Base-by-base conservation (phyloP, 768 basidiomycete species). In the Leccinum aurantiacum region DNA sequence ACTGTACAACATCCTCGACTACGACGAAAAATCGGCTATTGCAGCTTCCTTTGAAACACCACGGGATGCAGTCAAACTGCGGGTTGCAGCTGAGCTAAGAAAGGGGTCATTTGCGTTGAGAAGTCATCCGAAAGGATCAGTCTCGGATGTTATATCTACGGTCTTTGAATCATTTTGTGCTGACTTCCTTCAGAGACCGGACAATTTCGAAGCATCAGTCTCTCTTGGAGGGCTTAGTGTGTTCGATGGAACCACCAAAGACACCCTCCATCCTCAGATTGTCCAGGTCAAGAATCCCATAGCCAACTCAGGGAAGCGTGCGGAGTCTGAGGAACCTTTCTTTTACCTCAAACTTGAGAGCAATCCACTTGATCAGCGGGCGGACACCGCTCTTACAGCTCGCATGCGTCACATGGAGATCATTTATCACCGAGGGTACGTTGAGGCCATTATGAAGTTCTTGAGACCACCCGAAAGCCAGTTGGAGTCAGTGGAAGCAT, bases 341-440 rank as follows among this genome's bases (percentile, higher is more conserved):
- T 93, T 99, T 75, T 91, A 85, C 66, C 77, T 95, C 67, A 93
- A 91, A 70, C 90, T 95, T 65, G 97, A 98, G 76, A 88, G 87
- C 59, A 94, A 91, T 63, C 97, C 96, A 9, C 77, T 98, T 44
- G 93, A 97, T 71, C 87, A 89, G 55, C 85, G 92, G 48, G 94
- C 97, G 25, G 96, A 98, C 71, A 96, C 83, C 67, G 93, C 90
- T 1, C 78, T 99, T 56, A 91, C 90, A 13, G 84, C 95, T 51
- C 88, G 87, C 58, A 90, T 98, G 91, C 85, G 92, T 11, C 90
- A 96, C 67, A 90, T 96, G 87, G 96, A 98, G 75, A 89, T 99
- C 63, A 91, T 99, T 46, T 99, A 99, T 70, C 94, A 98, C 70
- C 85, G 80, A 68, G 93, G 92, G 25, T 98, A 96, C 71, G 82